A percentile compares a stretch with the other conserved stretches of the same genome.
Conservation (phyloP, 2,329 filamentous ascomycete genomes). For the Aspergillaceae sp. region DNA sequence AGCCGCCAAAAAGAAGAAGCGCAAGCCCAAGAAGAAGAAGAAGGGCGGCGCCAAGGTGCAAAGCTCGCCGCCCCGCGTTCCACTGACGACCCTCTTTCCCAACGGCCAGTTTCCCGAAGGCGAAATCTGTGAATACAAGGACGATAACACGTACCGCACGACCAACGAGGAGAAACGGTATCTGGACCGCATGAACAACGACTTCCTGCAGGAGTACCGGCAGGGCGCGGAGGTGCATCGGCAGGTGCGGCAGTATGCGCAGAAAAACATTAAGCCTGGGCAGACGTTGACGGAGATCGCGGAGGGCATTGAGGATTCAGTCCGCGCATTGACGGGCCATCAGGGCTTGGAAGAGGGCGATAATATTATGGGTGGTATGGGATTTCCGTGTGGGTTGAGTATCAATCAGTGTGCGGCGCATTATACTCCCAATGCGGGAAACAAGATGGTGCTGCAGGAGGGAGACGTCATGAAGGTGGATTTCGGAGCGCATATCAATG, state of each 20-base stretch:
- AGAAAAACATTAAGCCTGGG: constrained; percentile 71
- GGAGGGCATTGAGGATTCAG: constrained; percentile 76
- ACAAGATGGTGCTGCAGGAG: constrained; percentile 61
- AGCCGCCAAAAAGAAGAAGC: constrained; percentile 69
- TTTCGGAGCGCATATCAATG: constrained; percentile 63
- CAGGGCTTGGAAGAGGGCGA: constrained; percentile 70
- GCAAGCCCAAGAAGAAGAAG: constrained; percentile 66
- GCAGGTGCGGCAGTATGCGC: constrained; percentile 75
- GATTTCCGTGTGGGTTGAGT: constrained; percentile 76
- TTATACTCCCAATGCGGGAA: constrained; percentile 79
- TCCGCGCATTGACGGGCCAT: constrained; percentile 68
- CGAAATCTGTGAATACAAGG: constrained; percentile 66
- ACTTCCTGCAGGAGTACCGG: constrained; percentile 73
- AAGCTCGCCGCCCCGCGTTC: constrained; percentile 67
- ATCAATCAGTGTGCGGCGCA: constrained; percentile 81
- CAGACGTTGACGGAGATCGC: constrained; percentile 73
- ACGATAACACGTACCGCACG: constrained; percentile 70
- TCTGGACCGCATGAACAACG: constrained; percentile 68
- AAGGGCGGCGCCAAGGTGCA: constrained; percentile 55
- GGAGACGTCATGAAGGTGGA: constrained; percentile 67
- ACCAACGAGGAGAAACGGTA: constrained; percentile 79
- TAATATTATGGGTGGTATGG: constrained; percentile 69
- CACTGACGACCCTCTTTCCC: constrained; percentile 65
- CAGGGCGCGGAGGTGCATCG: constrained; percentile 83
- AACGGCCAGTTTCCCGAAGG: constrained; percentile 65